Percentiles rank a stretch among this genome's conserved stretches.
These are phyloP conservation scores for Sarcodon aspratus DNA, from an alignment of 768 basidiomycete species.

Conservation along the genomic window DNA sequence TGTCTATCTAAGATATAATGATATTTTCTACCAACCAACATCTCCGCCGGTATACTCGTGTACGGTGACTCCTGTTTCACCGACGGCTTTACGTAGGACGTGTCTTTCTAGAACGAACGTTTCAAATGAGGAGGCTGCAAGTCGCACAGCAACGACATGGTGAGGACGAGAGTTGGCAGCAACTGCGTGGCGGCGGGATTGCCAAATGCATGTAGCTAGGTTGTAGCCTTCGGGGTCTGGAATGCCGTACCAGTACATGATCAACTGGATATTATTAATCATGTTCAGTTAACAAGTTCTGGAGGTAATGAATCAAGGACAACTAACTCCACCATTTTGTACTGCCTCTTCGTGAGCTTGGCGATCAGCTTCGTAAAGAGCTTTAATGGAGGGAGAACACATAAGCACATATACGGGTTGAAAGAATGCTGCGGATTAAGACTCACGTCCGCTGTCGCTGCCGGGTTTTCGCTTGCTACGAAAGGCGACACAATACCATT, in stretches of 20 bases:
- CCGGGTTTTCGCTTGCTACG: constrained; percentile 64
- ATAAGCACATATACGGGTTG: not conserved
- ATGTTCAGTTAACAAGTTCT: constrained; percentile 1
- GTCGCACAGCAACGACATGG: constrained; percentile 74
- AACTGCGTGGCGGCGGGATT: constrained; percentile 73
- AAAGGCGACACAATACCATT: constrained; percentile 93
- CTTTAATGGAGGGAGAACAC: constrained; percentile 21
- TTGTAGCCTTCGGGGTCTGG: constrained; percentile 71
- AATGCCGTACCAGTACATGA: constrained; percentile 92
- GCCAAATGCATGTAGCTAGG: constrained; percentile 94
- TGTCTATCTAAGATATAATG: too few species aligned
- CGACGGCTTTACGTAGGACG: constrained; percentile 53
- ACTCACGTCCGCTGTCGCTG: constrained; percentile 56
- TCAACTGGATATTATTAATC: constrained; percentile 32
- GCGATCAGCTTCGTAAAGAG: constrained; percentile 79
- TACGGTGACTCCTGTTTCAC: constrained; percentile 44
- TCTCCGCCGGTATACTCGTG: constrained; percentile 51
- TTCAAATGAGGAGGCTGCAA: constrained; percentile 71
- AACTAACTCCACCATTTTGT: constrained; percentile 67
- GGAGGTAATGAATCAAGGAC: not conserved
- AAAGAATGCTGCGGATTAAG: too few species aligned
- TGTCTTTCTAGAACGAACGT: constrained; percentile 71
- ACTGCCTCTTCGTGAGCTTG: constrained; percentile 91
- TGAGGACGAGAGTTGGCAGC: constrained; percentile 71
- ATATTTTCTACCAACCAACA: constrained; percentile 47